Evolutionary conservation across 805 yeast species (phyloP).

Genomic region (Yarrowia hollandica): DNA sequence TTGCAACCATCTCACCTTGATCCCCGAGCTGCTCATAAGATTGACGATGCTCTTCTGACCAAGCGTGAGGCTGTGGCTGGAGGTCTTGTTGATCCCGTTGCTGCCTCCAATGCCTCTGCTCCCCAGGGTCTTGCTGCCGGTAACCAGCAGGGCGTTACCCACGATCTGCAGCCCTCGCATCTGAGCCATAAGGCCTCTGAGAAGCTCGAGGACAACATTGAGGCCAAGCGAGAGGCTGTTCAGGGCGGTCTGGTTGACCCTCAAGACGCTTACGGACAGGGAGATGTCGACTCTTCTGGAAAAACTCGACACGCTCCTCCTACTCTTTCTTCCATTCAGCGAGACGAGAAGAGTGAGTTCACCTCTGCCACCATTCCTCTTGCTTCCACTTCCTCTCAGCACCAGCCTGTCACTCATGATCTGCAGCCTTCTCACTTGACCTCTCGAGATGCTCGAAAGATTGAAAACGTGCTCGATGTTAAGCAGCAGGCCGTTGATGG

Average conservation of each 20-base stretch:
- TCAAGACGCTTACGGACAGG: neutral
- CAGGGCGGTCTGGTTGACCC: slow-evolving; percentile 11
- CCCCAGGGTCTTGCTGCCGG: neutral
- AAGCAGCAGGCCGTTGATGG: slow-evolving; percentile 11
- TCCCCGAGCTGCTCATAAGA: slow-evolving; percentile 1
- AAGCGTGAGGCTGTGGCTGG: slow-evolving; percentile 18
- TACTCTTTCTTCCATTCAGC: neutral
- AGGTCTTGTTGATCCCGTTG: neutral
- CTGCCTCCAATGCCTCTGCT: neutral
- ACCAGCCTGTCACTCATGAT: slow-evolving; percentile 9
- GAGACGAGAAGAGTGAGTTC: slow-evolving; percentile 1
- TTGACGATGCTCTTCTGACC: neutral
- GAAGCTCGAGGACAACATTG: neutral
- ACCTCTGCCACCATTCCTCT: neutral
- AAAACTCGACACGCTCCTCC: neutral
- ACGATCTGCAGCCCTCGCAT: neutral
- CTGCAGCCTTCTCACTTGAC: neutral
- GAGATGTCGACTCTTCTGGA: neutral
- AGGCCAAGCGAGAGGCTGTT: slow-evolving; percentile 3
- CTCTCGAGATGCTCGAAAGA: neutral
- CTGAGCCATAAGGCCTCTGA: neutral
- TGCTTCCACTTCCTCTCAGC: slow-evolving; percentile 1
- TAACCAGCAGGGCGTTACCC: neutral
- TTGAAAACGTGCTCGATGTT: slow-evolving; percentile 5
- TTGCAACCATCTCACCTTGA: slow-evolving; percentile 9